Percentiles rank a stretch among this genome's conserved stretches.
These are phyloP conservation scores for Allium cepa DNA, from an alignment of 106 monocot genomes.

Conservation along the genomic window DNA sequence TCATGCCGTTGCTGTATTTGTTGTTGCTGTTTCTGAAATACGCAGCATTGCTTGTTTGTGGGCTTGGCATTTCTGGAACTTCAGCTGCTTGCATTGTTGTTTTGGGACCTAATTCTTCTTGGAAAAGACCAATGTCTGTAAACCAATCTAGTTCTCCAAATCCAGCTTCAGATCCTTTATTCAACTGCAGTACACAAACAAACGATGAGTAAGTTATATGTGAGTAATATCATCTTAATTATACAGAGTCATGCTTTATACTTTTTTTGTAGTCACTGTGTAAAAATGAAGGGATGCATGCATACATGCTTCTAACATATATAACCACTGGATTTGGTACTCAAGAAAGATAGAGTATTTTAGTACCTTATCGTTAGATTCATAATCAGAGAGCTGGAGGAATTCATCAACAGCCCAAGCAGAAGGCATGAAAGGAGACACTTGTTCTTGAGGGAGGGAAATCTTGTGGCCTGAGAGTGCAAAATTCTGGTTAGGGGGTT, in stretches of 20 bases:
- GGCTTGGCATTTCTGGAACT: constrained; percentile 57
- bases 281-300: background rate
- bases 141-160: constrained; percentile 84
- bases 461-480: background rate
- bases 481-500: constrained; percentile 25
- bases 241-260: background rate
- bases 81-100: constrained; percentile 17
- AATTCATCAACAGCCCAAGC: constrained; percentile 87
- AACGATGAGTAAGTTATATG: background rate
- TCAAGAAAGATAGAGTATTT: background rate
- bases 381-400: constrained; percentile 83
- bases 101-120: constrained; percentile 16
- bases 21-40: constrained; percentile 26
- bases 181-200: constrained; percentile 6
- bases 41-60: constrained; percentile 14
- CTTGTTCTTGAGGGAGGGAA: constrained; percentile 7
- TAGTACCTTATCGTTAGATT: constrained; percentile 62
- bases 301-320: background rate
- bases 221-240: background rate
- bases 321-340: background rate
- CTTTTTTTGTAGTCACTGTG: background rate
- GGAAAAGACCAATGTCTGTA: constrained; percentile 52
- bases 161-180: constrained; percentile 41
- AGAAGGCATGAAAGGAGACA: constrained; percentile 6
- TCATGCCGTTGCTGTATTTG: background rate